These are phyloP conservation scores for Fistulinella prunicolor DNA, from an alignment of 768 basidiomycete species.

Conservation along the genomic window DNA sequence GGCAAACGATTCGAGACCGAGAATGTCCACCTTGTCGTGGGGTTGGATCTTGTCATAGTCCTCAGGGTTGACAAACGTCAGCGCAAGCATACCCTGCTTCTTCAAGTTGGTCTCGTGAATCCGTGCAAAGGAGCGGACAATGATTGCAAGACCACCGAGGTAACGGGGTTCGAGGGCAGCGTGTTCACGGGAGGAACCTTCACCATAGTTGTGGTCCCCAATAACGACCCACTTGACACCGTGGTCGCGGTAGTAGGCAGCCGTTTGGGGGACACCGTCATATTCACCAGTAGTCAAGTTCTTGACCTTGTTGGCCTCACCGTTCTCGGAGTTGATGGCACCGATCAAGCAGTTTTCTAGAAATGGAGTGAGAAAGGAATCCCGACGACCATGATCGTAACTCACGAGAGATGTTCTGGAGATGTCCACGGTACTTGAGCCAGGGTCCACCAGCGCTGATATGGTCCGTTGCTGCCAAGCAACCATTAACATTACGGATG, in stretches of 20 bases:
- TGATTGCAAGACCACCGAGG: conserved; percentile 94
- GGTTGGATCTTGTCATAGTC: conserved; percentile 94
- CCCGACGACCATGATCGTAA: conserved; percentile 9
- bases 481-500: conserved; percentile 1
- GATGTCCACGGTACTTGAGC: conserved; percentile 99
- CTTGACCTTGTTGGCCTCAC: conserved; percentile 93
- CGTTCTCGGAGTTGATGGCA: conserved; percentile 94
- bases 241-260: conserved; percentile 82
- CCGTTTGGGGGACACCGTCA: conserved; percentile 81
- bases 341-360: conserved; percentile 96
- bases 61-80: conserved; percentile 87
- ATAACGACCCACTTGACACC: conserved; percentile 97
- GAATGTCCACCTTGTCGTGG: conserved; percentile 83
- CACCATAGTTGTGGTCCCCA: conserved; percentile 95
- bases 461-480: conserved; percentile 72
- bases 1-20: conserved; percentile 84
- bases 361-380: conserved; percentile 4
- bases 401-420: conserved; percentile 94
- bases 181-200: conserved; percentile 97
- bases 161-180: conserved; percentile 94
- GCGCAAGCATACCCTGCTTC: conserved; percentile 98
- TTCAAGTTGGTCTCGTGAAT: conserved; percentile 99
- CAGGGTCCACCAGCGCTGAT: conserved; percentile 98
- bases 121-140: conserved; percentile 94
- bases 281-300: conserved; percentile 87